phyloP scores from a whole-genome alignment of 129 eudicot genomes.

The Lactuca sativa region DNA sequence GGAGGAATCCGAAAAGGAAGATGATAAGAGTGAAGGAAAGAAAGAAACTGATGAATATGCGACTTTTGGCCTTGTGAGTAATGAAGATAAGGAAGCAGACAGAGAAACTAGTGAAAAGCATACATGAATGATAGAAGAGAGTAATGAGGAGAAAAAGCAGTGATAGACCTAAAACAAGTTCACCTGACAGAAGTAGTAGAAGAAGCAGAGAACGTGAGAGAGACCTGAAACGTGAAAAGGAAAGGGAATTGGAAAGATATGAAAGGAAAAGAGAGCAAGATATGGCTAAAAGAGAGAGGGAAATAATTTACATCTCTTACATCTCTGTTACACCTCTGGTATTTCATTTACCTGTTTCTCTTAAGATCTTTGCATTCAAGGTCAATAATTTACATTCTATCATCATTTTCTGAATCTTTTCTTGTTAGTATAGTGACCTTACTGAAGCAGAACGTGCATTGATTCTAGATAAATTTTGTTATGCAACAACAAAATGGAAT shows the following conservation, averaged over 20 bases:
- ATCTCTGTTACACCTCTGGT: too few relatives aligned
- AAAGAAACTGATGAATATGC: conserved; percentile 52
- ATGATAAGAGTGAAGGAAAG: conserved; percentile 35
- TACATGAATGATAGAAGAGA: conserved; percentile 76
- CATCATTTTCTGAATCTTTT: too few relatives aligned
- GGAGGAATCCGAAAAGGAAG: conserved; percentile 42
- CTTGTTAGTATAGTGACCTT: too few relatives aligned
- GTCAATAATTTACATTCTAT: too few relatives aligned
- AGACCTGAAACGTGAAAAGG: conserved; percentile 74
- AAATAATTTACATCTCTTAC: conserved; percentile 4
- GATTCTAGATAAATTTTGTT: too few relatives aligned
- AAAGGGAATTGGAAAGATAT: conserved; percentile 86
- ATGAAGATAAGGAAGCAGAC: conserved; percentile 86
- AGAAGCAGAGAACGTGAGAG: conserved; percentile 72
- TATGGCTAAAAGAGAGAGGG: conserved; percentile 90
- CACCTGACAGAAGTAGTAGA: conserved; percentile 75
- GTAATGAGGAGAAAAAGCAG: conserved; percentile 61
- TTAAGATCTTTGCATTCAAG: too few relatives aligned
- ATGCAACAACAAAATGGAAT: too few relatives aligned
- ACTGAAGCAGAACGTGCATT: too few relatives aligned
- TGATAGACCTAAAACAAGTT: conserved; percentile 59
- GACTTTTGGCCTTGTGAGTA: conserved; percentile 77
- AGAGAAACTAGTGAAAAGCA: conserved; percentile 72
- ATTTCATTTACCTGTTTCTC: too few relatives aligned
- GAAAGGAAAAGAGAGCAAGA: conserved; percentile 98